A percentile compares a stretch with the other conserved stretches of the same genome.
phyloP scores from a whole-genome alignment of 164 flowering plant genomes.

The Berberis thunbergii region DNA sequence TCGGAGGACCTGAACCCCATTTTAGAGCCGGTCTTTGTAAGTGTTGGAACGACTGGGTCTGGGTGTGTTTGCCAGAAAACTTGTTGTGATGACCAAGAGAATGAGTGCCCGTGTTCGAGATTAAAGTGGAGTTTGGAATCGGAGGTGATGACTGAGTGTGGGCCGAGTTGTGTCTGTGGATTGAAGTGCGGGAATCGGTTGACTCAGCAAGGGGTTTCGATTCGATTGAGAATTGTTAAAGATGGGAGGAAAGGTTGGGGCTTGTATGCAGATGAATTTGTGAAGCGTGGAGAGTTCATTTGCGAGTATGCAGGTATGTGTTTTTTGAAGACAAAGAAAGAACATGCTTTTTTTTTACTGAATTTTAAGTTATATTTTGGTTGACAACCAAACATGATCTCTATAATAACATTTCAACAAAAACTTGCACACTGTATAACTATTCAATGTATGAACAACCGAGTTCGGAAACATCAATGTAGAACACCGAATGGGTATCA shows the following conservation, averaged over 20 bases:
- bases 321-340: neutral
- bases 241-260: constrained; percentile 73
- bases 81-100: constrained; percentile 22
- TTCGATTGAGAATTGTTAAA: constrained; percentile 50
- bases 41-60: neutral
- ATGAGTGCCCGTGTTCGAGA: constrained; percentile 33
- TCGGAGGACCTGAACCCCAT: neutral
- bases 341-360: too few species aligned
- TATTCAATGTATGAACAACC: neutral
- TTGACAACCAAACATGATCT: neutral
- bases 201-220: constrained; percentile 56
- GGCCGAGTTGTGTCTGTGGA: constrained; percentile 57
- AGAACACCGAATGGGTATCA: too few species aligned
- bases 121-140: constrained; percentile 7
- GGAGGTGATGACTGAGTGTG: constrained; percentile 53
- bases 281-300: constrained; percentile 46
- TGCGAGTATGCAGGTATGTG: constrained; percentile 65
- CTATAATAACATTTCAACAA: neutral
- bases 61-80: constrained; percentile 46
- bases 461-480: too few species aligned
- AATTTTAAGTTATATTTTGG: too few species aligned
- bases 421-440: neutral
- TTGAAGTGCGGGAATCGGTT: constrained; percentile 47
- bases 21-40: neutral
- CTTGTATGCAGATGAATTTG: constrained; percentile 50